These are phyloP conservation scores for Penicillium lagena DNA, from an alignment of 495 filamentous ascomycete species.

Conservation along the genomic window DNA sequence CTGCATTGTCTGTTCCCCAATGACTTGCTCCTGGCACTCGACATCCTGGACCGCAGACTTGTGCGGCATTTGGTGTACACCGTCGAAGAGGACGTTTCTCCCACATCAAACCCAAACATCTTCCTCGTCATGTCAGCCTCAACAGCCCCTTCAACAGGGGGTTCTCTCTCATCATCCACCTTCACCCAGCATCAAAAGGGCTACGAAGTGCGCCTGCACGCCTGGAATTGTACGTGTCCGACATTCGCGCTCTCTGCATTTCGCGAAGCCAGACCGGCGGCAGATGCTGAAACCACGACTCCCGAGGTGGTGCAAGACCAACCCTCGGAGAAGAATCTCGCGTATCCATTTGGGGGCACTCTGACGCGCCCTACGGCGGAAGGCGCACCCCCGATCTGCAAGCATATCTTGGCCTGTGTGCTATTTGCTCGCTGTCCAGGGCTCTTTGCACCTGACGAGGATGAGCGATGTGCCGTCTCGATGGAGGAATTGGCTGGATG, in stretches of 20 bases:
- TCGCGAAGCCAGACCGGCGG: slow-evolving; percentile 22
- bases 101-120: slow-evolving; percentile 8
- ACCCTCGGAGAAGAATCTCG: slow-evolving; percentile 1
- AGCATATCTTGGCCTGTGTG: slow-evolving; percentile 82
- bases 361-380: slow-evolving; percentile 25
- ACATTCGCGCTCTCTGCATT: slow-evolving; percentile 71
- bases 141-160: slow-evolving; percentile 21
- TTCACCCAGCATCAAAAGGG: slow-evolving; percentile 18
- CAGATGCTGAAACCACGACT: neutral
- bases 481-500: slow-evolving; percentile 69
- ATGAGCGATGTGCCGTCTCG: slow-evolving; percentile 43
- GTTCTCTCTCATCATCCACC: slow-evolving; percentile 12
- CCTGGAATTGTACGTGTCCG: slow-evolving; percentile 91
- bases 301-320: slow-evolving; percentile 3
- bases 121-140: slow-evolving; percentile 41
- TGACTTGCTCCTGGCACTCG: slow-evolving; percentile 65
- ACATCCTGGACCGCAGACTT: slow-evolving; percentile 69
- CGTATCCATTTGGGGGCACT: slow-evolving; percentile 47
- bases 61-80: slow-evolving; percentile 40
- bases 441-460: slow-evolving; percentile 52
- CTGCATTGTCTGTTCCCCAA: slow-evolving; percentile 51
- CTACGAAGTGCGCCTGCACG: slow-evolving; percentile 65
- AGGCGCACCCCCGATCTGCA: slow-evolving; percentile 60
- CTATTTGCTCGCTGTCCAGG: slow-evolving; percentile 59
- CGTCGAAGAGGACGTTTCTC: slow-evolving; percentile 1